Base-by-base conservation (phyloP, 2,329 filamentous ascomycete species). In the Phialocephala subalpina region DNA sequence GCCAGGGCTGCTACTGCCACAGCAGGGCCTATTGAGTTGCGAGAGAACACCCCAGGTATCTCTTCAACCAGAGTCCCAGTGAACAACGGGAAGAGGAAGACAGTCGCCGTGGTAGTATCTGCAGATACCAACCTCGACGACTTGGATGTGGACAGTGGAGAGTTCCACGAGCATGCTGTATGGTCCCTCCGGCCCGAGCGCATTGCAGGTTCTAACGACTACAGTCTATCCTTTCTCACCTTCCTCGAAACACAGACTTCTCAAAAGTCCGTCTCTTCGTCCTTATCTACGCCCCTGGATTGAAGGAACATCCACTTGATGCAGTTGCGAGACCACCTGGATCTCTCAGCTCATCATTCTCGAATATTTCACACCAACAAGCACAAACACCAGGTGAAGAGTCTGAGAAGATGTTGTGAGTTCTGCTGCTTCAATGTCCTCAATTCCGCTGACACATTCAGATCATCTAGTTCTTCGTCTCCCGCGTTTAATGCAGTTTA, bases 81-180 rank as follows among this genome's bases (percentile, higher is more conserved):
- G 12, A 65, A 53, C 11, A 74, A 67, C 59, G 71, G 70, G 9
- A 75, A 84, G 73, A 87, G 88, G 74, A 96, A 90, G 82, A 93
- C 89, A 0, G 92, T 97, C n/a, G 94, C 90, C 8, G 87, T 98
- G 73, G 91, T 97, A 16, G 89, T 97, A 14, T 97, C 93, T 64
- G 93, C 94, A 3, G 92, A 96, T 74, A 82, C 86, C 27, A 82
- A 84, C 40, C 76, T 86, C 45, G 85, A 88, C 47, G 82, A 84
- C 42, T 79, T 88, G 52, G 87, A 88, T 47, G 86, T 89, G 20
- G 86, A 84, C 73, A 86, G 89, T 9, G 86, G 83, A 75, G 80
- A 82, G 66, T 82, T 89, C 74, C 87, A 92, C 68, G 92, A 97
- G 77, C 92, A 97, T 79, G 93, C 92, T 62, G 94, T 97, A 87